A percentile compares a stretch with the other conserved stretches of the same genome.
Conservation (phyloP, 2,329 filamentous ascomycete species). For the Lecanicillium sp. region DNA sequence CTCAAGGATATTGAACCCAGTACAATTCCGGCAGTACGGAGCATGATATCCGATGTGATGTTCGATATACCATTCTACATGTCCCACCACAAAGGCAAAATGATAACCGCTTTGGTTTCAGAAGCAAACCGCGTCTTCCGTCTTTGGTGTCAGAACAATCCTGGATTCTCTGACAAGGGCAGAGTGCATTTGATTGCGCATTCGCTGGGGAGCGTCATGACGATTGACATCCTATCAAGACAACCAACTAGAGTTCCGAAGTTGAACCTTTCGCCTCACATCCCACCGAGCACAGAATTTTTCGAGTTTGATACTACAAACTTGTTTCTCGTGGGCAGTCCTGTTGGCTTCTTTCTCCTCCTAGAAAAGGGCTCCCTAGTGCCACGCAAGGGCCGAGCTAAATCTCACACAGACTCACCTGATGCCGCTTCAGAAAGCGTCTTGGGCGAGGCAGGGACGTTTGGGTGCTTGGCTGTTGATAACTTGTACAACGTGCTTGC, state of each 20-base stretch:
- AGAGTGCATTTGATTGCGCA: slow-evolving; percentile 90
- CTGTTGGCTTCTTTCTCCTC: slow-evolving; percentile 85
- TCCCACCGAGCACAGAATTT: slow-evolving; percentile 39
- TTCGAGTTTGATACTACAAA: slow-evolving; percentile 93
- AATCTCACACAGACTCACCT: slow-evolving; percentile 62
- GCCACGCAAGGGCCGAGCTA: slow-evolving; percentile 68
- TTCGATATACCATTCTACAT: slow-evolving; percentile 97
- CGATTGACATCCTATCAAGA: slow-evolving; percentile 79
- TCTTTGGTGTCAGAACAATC: slow-evolving; percentile 91
- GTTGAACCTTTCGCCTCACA: slow-evolving; percentile 33
- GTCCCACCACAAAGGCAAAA: slow-evolving; percentile 90
- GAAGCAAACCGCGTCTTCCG: slow-evolving; percentile 96
- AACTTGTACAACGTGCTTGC: slow-evolving; percentile 92
- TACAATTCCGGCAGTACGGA: slow-evolving; percentile 85
- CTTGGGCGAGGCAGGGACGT: slow-evolving; percentile 69
- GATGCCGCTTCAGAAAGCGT: slow-evolving; percentile 52
- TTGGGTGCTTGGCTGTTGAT: slow-evolving; percentile 88
- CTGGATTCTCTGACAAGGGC: slow-evolving; percentile 71
- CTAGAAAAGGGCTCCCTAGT: slow-evolving; percentile 66
- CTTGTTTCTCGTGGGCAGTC: slow-evolving; percentile 83
- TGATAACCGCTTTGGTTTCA: slow-evolving; percentile 79
- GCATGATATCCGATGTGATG: slow-evolving; percentile 95
- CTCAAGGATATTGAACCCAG: slow-evolving; percentile 88
- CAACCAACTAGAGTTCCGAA: slow-evolving; percentile 68
- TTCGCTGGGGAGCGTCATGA: slow-evolving; percentile 91